Evolutionary conservation across 108 stramenopile genomes (phyloP), one percentile per base, ranked within the genome.

Genomic region (Nannochloropsis gaditana): DNA sequence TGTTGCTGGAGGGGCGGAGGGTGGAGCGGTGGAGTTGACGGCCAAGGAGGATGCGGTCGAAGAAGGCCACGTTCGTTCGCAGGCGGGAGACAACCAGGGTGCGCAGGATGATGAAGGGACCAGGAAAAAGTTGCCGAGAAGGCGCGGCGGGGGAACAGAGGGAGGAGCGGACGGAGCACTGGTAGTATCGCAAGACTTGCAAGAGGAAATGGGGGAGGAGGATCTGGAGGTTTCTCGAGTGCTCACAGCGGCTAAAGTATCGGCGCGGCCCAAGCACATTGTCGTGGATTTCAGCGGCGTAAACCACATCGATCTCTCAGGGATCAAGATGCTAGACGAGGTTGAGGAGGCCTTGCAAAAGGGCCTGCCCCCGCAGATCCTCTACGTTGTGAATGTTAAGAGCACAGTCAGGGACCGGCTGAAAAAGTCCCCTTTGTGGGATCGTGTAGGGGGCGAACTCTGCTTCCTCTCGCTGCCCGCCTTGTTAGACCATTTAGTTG

Each of bases 241-340:
- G 15, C n/a, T 73, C 19, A 73, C 59, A n/a, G 59, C 8, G 59
- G 59, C 4, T 73, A 73, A 73, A n/a, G 19, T n/a, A n/a, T 73
- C 19, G 4, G 59, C 59, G 19, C 59, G 59, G 59, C 59, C 59
- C 59, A n/a, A n/a, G 59, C 59, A 73, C 59, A 2, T 73, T 15
- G 59, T 73, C 19, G 19, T 73, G 19, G 59, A 73, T 6, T 73
- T 73, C n/a, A 73, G 59, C 59, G 59, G 59, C 19, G 59, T 73
- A 73, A 73, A 73, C n/a, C 59, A 73, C 59, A 73, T 73, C 59
- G 59, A 73, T 73, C n/a, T 73, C 19, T 73, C 59, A n/a, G 59
- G 59, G 19, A 73, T 73, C 59, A 73, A 73, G n/a, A 73, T 73
- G 59, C n/a, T 73, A 2, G 59, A 73, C 59, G 59, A 73, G n/a